These are phyloP conservation scores for Microbotryum silenes-acaulis DNA, from an alignment of 1,284 basidiomycete species.

Conservation along the genomic window DNA sequence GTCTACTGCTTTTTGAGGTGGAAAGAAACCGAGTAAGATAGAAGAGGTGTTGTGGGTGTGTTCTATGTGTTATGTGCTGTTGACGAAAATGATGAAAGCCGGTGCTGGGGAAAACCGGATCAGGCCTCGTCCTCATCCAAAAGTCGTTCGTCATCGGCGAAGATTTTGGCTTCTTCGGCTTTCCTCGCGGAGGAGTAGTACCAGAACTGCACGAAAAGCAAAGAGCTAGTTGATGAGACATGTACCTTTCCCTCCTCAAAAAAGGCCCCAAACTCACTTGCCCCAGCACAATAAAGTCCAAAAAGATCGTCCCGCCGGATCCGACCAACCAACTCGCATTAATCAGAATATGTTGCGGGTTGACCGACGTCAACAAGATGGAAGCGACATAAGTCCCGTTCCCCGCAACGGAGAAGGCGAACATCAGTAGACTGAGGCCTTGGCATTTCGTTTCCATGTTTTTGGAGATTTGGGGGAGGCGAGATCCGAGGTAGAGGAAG, in stretches of 20 bases:
- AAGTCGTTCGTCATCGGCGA: constrained; percentile 6
- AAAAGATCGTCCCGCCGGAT: constrained; percentile 33
- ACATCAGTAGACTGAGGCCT: constrained; percentile 36
- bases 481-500: constrained; percentile 32
- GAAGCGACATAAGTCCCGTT: constrained; percentile 36
- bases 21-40: too few relatives aligned
- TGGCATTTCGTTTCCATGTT: constrained; percentile 36
- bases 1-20: too few relatives aligned
- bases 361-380: constrained; percentile 28
- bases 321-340: constrained; percentile 36
- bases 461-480: constrained; percentile 34
- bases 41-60: too few relatives aligned
- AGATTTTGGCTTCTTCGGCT: constrained; percentile 1
- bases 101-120: too few relatives aligned
- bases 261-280: constrained; percentile 16
- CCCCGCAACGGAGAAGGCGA: constrained; percentile 34
- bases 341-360: constrained; percentile 31
- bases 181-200: too few relatives aligned
- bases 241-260: too few relatives aligned
- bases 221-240: too few relatives aligned
- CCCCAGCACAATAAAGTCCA: constrained; percentile 35
- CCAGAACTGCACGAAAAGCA: too few relatives aligned
- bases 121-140: too few relatives aligned
- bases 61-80: too few relatives aligned
- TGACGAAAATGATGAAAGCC: too few relatives aligned